Conservation (phyloP, 1,139 yeast species). For the Scheffersomyces cryptocercus region DNA sequence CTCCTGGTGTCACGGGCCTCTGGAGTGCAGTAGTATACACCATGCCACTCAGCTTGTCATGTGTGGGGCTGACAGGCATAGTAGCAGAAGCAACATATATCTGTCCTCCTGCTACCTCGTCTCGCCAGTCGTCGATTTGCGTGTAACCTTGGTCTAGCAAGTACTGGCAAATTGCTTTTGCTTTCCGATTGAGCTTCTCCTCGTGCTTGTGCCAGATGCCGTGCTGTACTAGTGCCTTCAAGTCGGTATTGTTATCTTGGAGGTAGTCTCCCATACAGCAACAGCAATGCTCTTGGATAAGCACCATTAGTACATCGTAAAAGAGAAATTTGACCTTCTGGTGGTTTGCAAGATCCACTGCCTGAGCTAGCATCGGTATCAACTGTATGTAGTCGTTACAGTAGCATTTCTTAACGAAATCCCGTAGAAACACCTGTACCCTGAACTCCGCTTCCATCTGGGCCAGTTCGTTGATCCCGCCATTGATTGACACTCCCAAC, state of each 20-base stretch:
- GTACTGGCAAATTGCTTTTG: slow-evolving; percentile 22
- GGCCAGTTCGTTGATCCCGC: slow-evolving; percentile 9
- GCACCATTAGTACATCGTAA: slow-evolving; percentile 25
- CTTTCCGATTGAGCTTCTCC: slow-evolving; percentile 17
- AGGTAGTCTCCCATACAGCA: slow-evolving; percentile 41
- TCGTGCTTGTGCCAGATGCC: slow-evolving; percentile 31
- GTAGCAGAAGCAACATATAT: slow-evolving; percentile 14
- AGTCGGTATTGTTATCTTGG: slow-evolving; percentile 18
- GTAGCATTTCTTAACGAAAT: slow-evolving; percentile 17
- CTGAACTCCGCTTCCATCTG: slow-evolving; percentile 23
- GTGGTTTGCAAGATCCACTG: slow-evolving; percentile 25
- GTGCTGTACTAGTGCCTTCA: slow-evolving; percentile 32
- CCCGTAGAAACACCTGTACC: slow-evolving; percentile 25
- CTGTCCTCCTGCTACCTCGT: slow-evolving; percentile 24
- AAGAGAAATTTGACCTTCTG: slow-evolving; percentile 20
- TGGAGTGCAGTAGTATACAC: slow-evolving; percentile 4
- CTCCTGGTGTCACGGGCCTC: slow-evolving; percentile 7
- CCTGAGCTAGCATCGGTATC: slow-evolving; percentile 38
- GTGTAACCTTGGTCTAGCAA: slow-evolving; percentile 13
- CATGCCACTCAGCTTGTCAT: slow-evolving; percentile 1
- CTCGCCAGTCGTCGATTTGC: slow-evolving; percentile 22
- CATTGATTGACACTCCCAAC: slow-evolving; percentile 21
- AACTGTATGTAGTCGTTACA: slow-evolving; percentile 35
- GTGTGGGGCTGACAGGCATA: background rate
- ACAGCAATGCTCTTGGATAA: slow-evolving; percentile 27